Conservation (phyloP, 345 rosid genomes). For the Clausena lansium region DNA sequence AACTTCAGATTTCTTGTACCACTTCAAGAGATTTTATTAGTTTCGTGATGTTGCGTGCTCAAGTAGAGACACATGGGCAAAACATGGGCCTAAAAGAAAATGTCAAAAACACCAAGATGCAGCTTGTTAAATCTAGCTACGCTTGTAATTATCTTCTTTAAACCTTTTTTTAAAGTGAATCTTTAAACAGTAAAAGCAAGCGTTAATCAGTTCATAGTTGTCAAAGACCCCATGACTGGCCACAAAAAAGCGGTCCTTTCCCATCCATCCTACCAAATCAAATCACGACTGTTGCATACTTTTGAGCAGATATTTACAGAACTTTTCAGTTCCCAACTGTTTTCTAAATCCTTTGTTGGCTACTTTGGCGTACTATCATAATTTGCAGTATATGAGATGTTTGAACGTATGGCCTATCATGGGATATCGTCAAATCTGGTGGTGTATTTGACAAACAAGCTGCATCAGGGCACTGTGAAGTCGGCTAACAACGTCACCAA, state of each 20-base stretch:
- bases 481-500: conserved; percentile 92
- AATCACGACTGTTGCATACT: not conserved
- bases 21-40: no score
- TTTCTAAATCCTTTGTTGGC: not conserved
- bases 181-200: not conserved
- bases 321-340: not conserved
- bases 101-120: no score
- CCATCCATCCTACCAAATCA: not conserved
- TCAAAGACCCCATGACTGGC: not conserved
- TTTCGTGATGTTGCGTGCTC: no score
- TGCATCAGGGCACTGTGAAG: conserved; percentile 78
- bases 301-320: no score
- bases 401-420: conserved; percentile 87
- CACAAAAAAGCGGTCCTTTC: not conserved
- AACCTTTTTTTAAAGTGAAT: not conserved
- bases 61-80: no score
- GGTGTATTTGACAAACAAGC: conserved; percentile 66
- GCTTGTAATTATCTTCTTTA: not conserved
- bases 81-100: no score
- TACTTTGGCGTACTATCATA: not conserved
- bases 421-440: conserved; percentile 83
- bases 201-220: not conserved
- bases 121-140: not conserved
- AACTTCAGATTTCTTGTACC: not conserved
- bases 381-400: conserved; percentile 67